phyloP scores from a whole-genome alignment of 1,284 basidiomycete species.

The Waitea zeae region DNA sequence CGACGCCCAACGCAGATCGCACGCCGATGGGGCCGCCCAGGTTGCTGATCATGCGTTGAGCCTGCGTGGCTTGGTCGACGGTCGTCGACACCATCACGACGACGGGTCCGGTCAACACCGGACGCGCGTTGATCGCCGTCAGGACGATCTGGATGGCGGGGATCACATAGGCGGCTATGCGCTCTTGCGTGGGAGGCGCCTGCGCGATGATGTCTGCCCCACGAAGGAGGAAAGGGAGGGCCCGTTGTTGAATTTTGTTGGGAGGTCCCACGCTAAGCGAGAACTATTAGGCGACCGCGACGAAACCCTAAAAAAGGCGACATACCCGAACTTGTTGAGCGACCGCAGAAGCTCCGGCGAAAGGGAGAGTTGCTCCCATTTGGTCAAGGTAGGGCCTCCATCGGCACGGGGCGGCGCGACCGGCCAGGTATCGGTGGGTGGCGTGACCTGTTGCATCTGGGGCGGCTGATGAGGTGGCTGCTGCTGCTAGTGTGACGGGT shows the following conservation, averaged over 20 bases:
- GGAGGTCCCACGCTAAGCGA: slow-evolving; percentile 75
- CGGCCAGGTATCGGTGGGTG: no score
- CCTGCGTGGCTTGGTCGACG: slow-evolving; percentile 95
- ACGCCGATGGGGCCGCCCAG: slow-evolving; percentile 85
- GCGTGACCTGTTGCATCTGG: no score
- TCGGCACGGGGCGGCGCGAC: slow-evolving; percentile 46
- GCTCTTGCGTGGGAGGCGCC: slow-evolving; percentile 94
- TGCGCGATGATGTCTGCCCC: slow-evolving; percentile 96
- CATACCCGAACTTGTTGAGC: slow-evolving; percentile 85
- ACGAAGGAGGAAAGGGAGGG: slow-evolving; percentile 85
- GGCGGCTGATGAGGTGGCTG: no score
- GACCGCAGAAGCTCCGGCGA: slow-evolving; percentile 79
- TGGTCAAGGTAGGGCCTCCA: slow-evolving; percentile 74
- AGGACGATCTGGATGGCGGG: slow-evolving; percentile 82
- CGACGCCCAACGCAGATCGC: slow-evolving; percentile 74
- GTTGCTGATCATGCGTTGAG: slow-evolving; percentile 92
- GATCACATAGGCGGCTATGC: slow-evolving; percentile 94
- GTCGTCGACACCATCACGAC: slow-evolving; percentile 94
- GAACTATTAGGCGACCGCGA: slow-evolving; percentile 8
- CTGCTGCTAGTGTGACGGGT: no score
- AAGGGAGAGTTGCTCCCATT: slow-evolving; percentile 90
- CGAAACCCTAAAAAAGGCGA: slow-evolving; percentile 6
- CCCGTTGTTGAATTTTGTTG: slow-evolving; percentile 96
- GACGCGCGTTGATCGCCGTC: slow-evolving; percentile 30
- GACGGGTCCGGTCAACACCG: slow-evolving; percentile 59